phyloP scores from a whole-genome alignment of 768 basidiomycete species.

The Lentinula raphanica region DNA sequence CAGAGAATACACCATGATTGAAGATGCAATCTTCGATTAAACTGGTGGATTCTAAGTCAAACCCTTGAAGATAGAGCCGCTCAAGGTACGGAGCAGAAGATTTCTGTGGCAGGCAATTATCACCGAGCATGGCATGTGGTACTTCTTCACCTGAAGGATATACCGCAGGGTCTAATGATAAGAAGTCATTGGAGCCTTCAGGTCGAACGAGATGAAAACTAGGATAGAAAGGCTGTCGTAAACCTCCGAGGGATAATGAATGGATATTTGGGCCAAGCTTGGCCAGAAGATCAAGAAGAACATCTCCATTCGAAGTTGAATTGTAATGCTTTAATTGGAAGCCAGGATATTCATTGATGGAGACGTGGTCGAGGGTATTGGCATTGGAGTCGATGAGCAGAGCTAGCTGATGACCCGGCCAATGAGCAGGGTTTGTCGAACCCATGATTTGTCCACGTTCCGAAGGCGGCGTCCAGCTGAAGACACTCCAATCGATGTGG shows the following conservation, averaged over 20 bases:
- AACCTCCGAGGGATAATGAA: neutral
- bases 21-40: neutral
- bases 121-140: neutral
- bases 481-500: neutral
- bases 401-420: neutral
- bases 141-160: conserved; percentile 1
- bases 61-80: neutral
- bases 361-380: neutral
- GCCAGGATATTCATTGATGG: conserved; percentile 2
- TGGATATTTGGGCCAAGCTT: neutral
- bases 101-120: no score
- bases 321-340: neutral
- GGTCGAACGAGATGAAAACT: neutral
- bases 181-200: neutral
- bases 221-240: neutral
- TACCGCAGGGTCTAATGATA: neutral
- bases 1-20: neutral
- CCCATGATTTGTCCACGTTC: no score
- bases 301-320: neutral
- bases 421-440: neutral
- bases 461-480: neutral
- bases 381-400: neutral
- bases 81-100: neutral
- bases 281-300: neutral
- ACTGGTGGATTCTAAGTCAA: neutral